phyloP scores from a whole-genome alignment of 257 asterid genomes.

The Lithospermum erythrorhizon region DNA sequence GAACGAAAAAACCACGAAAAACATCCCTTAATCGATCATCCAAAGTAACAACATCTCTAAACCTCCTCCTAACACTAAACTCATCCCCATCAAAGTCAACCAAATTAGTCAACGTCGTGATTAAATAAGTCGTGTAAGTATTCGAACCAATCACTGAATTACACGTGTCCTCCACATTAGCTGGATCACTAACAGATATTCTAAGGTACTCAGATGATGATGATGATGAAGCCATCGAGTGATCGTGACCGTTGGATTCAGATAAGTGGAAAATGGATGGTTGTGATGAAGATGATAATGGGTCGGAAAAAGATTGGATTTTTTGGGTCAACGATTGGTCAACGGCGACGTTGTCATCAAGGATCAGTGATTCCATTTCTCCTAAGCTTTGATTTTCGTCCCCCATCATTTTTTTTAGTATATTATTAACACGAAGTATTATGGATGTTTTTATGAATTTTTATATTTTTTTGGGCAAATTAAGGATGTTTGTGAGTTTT shows the following conservation, averaged over 20 bases:
- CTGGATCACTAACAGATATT: conserved; percentile 78
- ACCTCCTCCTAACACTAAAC: conserved; percentile 82
- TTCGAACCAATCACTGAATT: conserved; percentile 63
- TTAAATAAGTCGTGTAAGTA: conserved; percentile 51
- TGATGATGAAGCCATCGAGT: conserved; percentile 24
- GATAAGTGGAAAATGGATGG: conserved; percentile 25
- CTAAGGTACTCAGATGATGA: conserved; percentile 26
- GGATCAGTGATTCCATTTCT: too few relatives aligned
- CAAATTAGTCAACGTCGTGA: conserved; percentile 68
- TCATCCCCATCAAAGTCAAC: conserved; percentile 55
- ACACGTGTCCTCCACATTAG: conserved; percentile 55
- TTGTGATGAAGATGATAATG: too few relatives aligned
- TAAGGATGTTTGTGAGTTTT: too few relatives aligned
- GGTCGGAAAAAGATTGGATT: too few relatives aligned
- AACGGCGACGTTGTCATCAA: too few relatives aligned
- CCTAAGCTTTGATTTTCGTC: too few relatives aligned
- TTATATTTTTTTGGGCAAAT: too few relatives aligned
- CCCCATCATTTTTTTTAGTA: too few relatives aligned
- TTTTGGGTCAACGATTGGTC: too few relatives aligned
- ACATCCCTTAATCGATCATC: conserved; percentile 67
- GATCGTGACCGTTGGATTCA: conserved; percentile 39
- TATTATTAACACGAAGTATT: too few relatives aligned
- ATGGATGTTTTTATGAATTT: too few relatives aligned
- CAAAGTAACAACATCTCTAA: conserved; percentile 68
- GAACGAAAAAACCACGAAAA: conserved; percentile 70